Evolutionary conservation across 352 stramenopile genomes (phyloP).

Genomic region (Phytophthora ohioensis): DNA sequence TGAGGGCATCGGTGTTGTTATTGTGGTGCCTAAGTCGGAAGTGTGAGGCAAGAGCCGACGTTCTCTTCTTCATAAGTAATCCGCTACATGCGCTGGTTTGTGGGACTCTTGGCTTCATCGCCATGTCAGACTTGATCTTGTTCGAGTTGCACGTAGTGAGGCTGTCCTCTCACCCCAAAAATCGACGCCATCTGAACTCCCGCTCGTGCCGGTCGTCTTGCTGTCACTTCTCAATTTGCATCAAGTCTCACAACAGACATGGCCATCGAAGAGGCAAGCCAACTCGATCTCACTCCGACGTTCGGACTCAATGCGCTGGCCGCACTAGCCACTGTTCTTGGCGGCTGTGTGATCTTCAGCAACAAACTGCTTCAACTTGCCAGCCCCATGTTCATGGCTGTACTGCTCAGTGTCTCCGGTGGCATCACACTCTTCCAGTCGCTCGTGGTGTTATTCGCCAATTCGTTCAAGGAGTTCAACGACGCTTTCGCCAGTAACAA

Average conservation of each 20-base stretch:
- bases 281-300: slow-evolving; percentile 37
- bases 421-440: slow-evolving; percentile 86
- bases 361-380: slow-evolving; percentile 71
- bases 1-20: no score
- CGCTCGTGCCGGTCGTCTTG: slow-evolving; percentile 1
- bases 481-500: slow-evolving; percentile 40
- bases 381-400: slow-evolving; percentile 64
- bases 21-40: slow-evolving; percentile 13
- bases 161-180: slow-evolving; percentile 26
- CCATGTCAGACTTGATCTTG: slow-evolving; percentile 22
- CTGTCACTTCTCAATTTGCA: slow-evolving; percentile 35
- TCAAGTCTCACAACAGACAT: slow-evolving; percentile 31
- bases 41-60: slow-evolving; percentile 16
- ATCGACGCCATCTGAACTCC: slow-evolving; percentile 34
- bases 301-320: slow-evolving; percentile 71
- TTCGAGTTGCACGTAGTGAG: slow-evolving; percentile 34
- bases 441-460: slow-evolving; percentile 74
- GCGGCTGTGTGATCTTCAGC: slow-evolving; percentile 76
- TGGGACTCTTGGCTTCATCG: slow-evolving; percentile 1
- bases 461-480: slow-evolving; percentile 50
- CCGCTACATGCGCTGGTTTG: slow-evolving; percentile 20
- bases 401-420: slow-evolving; percentile 69
- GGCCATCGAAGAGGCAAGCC: slow-evolving; percentile 40
- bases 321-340: slow-evolving; percentile 65
- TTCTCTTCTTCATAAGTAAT: slow-evolving; percentile 25